Evolutionary conservation across 2,329 filamentous ascomycete species (phyloP), one percentile per base, ranked within the genome.

Genomic region (Myriosclerotinia curreyana): DNA sequence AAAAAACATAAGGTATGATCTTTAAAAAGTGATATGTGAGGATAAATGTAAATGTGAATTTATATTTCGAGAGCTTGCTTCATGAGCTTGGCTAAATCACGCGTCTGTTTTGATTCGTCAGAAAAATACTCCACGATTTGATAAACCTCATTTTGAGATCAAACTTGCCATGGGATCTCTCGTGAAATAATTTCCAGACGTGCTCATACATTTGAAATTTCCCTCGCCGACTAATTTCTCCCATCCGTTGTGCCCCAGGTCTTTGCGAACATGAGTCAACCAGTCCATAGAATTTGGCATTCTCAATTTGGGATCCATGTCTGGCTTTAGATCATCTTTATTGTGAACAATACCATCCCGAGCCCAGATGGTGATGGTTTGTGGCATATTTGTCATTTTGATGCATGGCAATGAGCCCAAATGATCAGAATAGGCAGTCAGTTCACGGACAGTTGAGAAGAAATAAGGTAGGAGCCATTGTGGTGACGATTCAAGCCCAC

Each of bases 381-480:
- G 82, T 49, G 88, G 86, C 55, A 83, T 84, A 66, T 79, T 81
- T 7, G 42, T 25, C 11, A 51, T 44, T 31, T 80, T 78, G 46
- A 86, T 79, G 71, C 88, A 84, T 5, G 84, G 84, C 69, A 81
- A 80, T 9, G 87, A 85, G 25, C 85, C 83, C 75, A 91, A 90
- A 72, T 84, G 84, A 71, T 86, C 87, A 38, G 91, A 79, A 25
- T 86, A 87, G 60, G 82, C 80, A 58, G 91, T 86, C 25, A 86
- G 85, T 52, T 67, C 64, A n/a, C 60, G 42, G 4, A 69, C 65
- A 1, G 67, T 59, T 38, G 87, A 83, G 0, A 83, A 81, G 75
- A 92, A 92, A 76, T 92, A 89, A 62, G 86, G 86, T 2, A 90
- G 81, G 28, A 92, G 81, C 88, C 89, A 92, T n/a, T 81, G 78